Base-by-base conservation (phyloP, 192 early-diverging fungal species). In the Paraglomus occultum region DNA sequence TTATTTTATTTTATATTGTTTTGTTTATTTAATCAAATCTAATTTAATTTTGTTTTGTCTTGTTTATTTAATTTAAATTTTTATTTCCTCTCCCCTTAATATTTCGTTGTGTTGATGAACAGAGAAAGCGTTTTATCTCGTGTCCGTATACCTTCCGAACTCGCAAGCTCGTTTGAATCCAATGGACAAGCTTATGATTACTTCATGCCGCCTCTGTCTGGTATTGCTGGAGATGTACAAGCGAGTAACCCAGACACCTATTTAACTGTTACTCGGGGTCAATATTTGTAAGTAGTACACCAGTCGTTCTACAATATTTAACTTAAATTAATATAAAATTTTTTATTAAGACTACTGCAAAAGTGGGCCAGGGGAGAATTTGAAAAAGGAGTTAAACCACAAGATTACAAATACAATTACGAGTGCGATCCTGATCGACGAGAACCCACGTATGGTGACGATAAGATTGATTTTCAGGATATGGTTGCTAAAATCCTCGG, bases 201-300 rank as follows among this genome's bases (percentile, higher is more conserved):
- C 14, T 66, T 66, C 38, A 66, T 66, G 64, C 64, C 64, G 7
- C 38, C 49, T 66, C 52, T 66, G 42, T 66, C 64, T 66, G 64
- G 64, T 9, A 50, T 51, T 38, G 64, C 39, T 51, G 64, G 64
- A 40, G 64, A 51, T 51, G 48, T 10, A 2, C 8, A 4, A 1
- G 48, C 64, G 39, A 14, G 23, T 10, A 7, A 3, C 20, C 64
- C 64, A 39, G 38, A 66, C 52, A 66, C 5, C 6, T 66, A 40
- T 51, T 43, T 66, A 4, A 51, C 64, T 8, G 46, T 66, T 51
- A 66, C 64, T 52, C 5, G 38, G 8, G 64, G 64, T 5, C 64
- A 66, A 66, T 66, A 66, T 38, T 4, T 42, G 64, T 66, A 66
- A 66, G 48, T 40, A 39, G 46, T 61, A 51, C 8, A 66, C 42